Evolutionary conservation across 768 basidiomycete species (phyloP).

Genomic region (Coprinopsis cinerea): DNA sequence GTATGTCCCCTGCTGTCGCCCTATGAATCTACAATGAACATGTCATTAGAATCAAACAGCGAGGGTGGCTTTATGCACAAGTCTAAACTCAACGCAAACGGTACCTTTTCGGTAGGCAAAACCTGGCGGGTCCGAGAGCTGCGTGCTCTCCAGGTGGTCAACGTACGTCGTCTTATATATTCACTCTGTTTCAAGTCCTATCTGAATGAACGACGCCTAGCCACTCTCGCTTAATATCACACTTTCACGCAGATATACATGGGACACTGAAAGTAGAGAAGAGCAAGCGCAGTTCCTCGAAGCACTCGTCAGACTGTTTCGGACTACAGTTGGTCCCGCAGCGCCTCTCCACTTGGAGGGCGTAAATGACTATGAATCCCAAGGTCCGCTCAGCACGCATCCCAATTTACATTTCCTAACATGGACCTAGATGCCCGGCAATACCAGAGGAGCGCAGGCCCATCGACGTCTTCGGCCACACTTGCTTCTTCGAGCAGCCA

Average conservation of each 20-base stretch:
- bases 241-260: conserved; percentile 83
- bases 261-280: conserved; percentile 71
- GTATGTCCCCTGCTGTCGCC: conserved; percentile 44
- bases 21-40: conserved; percentile 7
- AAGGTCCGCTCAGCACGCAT: conserved; percentile 22
- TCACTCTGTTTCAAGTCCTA: not conserved
- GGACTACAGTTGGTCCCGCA: conserved; percentile 36
- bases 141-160: conserved; percentile 67
- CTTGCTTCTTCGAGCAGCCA: not conserved
- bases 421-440: conserved; percentile 10
- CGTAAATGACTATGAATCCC: conserved; percentile 36
- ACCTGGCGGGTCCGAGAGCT: conserved; percentile 88
- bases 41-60: conserved; percentile 47
- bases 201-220: conserved; percentile 29
- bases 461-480: not conserved
- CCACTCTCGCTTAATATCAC: conserved; percentile 71
- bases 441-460: conserved; percentile 4
- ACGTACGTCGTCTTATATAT: conserved; percentile 41
- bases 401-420: not conserved
- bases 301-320: conserved; percentile 59
- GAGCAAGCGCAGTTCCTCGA: conserved; percentile 76
- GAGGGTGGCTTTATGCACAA: conserved; percentile 83
- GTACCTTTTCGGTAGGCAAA: conserved; percentile 94
- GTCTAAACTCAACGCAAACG: conserved; percentile 92
- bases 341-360: conserved; percentile 54